phyloP scores from a whole-genome alignment of 306 rosid species.

The Inga leiocalycina region DNA sequence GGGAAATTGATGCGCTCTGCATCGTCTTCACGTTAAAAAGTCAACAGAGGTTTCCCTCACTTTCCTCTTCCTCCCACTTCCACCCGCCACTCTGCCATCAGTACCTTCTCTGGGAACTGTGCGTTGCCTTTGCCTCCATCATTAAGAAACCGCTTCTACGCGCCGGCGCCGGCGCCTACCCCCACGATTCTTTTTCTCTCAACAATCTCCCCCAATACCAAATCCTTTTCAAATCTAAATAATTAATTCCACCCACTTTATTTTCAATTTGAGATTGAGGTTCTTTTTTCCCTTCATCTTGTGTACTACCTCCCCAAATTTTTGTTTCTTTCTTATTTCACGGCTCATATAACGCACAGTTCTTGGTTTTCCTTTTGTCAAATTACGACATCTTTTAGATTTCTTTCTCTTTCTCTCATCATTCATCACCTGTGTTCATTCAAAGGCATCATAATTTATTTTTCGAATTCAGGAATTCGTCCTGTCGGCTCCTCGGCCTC shows the following conservation, averaged over 20 bases:
- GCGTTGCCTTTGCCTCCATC: not conserved
- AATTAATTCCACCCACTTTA: not conserved
- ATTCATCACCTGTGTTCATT: not conserved
- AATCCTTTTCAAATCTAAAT: not conserved
- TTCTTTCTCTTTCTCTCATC: not conserved
- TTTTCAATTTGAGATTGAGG: not conserved
- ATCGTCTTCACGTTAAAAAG: conserved; percentile 13
- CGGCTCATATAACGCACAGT: not conserved
- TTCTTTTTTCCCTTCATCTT: not conserved
- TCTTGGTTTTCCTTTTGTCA: not conserved
- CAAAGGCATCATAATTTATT: not conserved
- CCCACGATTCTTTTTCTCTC: not conserved
- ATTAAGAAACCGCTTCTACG: not conserved
- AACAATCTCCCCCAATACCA: not conserved
- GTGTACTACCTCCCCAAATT: not conserved
- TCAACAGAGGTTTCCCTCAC: not conserved
- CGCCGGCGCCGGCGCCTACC: not conserved
- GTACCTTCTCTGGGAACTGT: not conserved
- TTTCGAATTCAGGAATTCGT: not conserved
- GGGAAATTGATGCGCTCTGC: conserved; percentile 9
- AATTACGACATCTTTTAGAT: not conserved
- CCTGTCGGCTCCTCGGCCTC: not conserved
- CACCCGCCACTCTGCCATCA: not conserved
- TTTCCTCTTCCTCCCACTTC: not conserved
- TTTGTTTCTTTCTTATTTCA: not conserved